Evolutionary conservation across 129 eudicot genomes (phyloP), one percentile per base, ranked within the genome.

Genomic region (Artemisia annua): DNA sequence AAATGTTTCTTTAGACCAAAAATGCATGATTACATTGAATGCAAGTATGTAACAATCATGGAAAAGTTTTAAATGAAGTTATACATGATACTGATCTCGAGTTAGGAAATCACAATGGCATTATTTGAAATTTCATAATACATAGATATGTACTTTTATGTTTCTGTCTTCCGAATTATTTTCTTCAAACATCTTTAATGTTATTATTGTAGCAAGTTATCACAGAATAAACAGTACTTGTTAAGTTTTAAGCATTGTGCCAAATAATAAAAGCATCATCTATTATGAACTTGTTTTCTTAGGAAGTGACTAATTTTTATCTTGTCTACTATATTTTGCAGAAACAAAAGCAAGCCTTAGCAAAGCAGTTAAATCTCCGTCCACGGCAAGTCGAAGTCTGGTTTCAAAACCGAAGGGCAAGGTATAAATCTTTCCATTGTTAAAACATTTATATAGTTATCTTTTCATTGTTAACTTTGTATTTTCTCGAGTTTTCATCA

Each of bases 341-440:
- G 98, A 94, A 86, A 76, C 98, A 94, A 74, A 94, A 94, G 80
- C 85, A 76, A 70, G 96, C 89, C 14, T 83, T 94, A 39, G 96
- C 98, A n/a, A 94, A 88, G 75, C 97, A 94, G 70, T 71, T 94
- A 51, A 90, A 83, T 84, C 97, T 94, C 46, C 96, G 97, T 11
- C 96, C 98, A 30, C 93, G 97, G 58, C 97, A 94, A 84, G 98
- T 94, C 0, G 98, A 94, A 88, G 98, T 94, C 10, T 94, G 98
- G 98, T 94, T 94, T 82, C 98, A 94, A 48, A 94, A 94, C 74
- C 69, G 98, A 80, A 81, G 98, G 69, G 98, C 98, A 7, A 90
- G 98, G 98, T 92, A 84, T 13, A 11, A 5, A 22, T 1, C 11
- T 39, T 39, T 7, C 10, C 46, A 39, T 39, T 39, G 46, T 39